These are phyloP conservation scores for Pichia norvegensis DNA, from an alignment of 1,139 yeast genomes.

Conservation along the genomic window DNA sequence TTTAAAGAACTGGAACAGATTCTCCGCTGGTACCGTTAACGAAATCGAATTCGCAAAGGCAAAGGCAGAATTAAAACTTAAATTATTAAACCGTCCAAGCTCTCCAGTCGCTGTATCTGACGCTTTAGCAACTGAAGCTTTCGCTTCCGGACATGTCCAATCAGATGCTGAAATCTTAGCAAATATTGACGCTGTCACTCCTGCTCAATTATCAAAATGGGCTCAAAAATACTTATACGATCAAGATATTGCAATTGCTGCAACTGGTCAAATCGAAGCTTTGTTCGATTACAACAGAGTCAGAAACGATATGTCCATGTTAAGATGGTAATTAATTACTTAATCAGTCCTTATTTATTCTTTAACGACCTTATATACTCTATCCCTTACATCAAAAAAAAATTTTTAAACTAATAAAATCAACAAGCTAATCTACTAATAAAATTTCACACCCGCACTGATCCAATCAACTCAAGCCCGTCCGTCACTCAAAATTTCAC, in stretches of 20 bases:
- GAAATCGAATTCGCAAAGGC: constrained; percentile 76
- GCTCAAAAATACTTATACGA: constrained; percentile 73
- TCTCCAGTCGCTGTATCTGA: constrained; percentile 46
- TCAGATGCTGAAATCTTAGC: constrained; percentile 53
- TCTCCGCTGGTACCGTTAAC: constrained; percentile 57
- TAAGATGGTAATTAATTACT: constrained; percentile 52
- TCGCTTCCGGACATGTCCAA: constrained; percentile 54
- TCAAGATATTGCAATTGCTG: constrained; percentile 74
- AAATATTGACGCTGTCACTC: constrained; percentile 55
- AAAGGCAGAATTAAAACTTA: constrained; percentile 60
- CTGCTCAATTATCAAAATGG: constrained; percentile 59
- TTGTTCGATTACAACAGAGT: constrained; percentile 75
- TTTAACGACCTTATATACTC: too few relatives aligned
- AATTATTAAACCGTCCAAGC: constrained; percentile 39
- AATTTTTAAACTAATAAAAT: too few relatives aligned
- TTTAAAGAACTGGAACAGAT: constrained; percentile 81
- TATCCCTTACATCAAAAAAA: too few relatives aligned
- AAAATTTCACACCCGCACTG: too few relatives aligned
- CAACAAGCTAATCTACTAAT: too few relatives aligned
- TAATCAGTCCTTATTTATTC: not conserved
- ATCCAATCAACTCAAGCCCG: too few relatives aligned
- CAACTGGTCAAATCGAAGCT: constrained; percentile 79
- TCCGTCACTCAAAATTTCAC: too few relatives aligned
- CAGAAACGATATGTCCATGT: constrained; percentile 82
- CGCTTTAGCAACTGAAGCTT: constrained; percentile 52